Evolutionary conservation across 2,329 filamentous ascomycete species (phyloP), one percentile per base, ranked within the genome.

Genomic region (Furcasterigmium sp.): DNA sequence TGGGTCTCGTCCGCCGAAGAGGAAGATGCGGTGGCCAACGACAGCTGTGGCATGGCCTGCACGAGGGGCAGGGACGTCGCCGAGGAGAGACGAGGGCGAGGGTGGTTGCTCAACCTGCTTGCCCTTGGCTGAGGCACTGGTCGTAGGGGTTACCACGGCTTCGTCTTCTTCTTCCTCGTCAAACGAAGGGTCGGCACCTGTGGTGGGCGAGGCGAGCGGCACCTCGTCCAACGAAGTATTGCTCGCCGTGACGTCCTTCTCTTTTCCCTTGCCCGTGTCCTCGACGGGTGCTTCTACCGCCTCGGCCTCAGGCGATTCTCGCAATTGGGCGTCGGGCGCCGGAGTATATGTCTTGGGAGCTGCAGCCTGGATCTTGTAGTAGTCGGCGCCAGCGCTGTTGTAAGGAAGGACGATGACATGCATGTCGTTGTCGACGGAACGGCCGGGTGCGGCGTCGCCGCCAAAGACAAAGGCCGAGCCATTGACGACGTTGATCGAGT

Each of bases 1-100:
- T 77, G 87, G 83, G 21, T 79, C 80, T 36, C 87, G 81, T 9
- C 90, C 89, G 38, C 87, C 89, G 62, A 91, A 95, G 34, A 94
- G 51, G 63, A 91, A 91, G 54, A 94, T 81, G 18, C 80, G 81
- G 36, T 76, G 74, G 45, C 82, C 75, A 45, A 93, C 76, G 2
- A 80, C 74, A 11, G 83, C 77, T 0, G 84, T 79, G 26, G 87
- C 83, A 51, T 88, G 79, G 17, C 89, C 89, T 3, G 91, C 79
- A 17, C 89, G 79, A 3, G 87, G 73, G 2, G 70, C 63, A 1
- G 88, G 87, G 1, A 85, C 71, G 25, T 72, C 58, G 21, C 62
- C 65, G 2, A 69, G 53, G 8, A 46, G 26, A 15, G 47, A 41
- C 7, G 36, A 21, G 52, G 53, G 39, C 15, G 51, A 19, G 57